Percentiles rank a stretch among this genome's conserved stretches.
phyloP scores from a whole-genome alignment of 176 grass and related monocot species.

The Oryza meridionalis region DNA sequence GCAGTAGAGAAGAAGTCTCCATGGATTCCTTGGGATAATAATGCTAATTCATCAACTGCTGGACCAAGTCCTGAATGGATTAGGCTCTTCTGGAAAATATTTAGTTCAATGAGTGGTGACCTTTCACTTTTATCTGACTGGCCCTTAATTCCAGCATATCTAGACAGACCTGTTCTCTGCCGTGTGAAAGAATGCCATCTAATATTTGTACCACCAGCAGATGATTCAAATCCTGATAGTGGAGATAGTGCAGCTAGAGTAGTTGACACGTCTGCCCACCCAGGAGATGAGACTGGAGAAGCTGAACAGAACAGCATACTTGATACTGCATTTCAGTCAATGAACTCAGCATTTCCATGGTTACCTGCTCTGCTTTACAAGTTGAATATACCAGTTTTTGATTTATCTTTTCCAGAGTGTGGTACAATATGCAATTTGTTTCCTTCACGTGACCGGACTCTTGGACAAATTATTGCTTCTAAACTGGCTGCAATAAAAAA shows the following conservation, averaged over 20 bases:
- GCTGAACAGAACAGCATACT: constrained; percentile 51
- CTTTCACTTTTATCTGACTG: constrained; percentile 81
- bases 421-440: constrained; percentile 59
- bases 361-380: constrained; percentile 78
- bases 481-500: constrained; percentile 75
- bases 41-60: constrained; percentile 49
- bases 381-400: constrained; percentile 82
- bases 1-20: constrained; percentile 45
- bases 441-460: constrained; percentile 52
- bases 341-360: constrained; percentile 79
- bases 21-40: constrained; percentile 84
- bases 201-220: constrained; percentile 76
- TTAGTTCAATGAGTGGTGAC: constrained; percentile 68
- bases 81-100: constrained; percentile 85
- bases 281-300: constrained; percentile 37
- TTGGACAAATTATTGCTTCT: constrained; percentile 69
- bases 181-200: constrained; percentile 72
- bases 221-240: constrained; percentile 52
- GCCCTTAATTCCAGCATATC: constrained; percentile 93
- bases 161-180: constrained; percentile 67
- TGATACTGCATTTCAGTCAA: constrained; percentile 62
- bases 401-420: constrained; percentile 80
- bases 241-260: constrained; percentile 34
- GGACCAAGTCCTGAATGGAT: constrained; percentile 83
- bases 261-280: constrained; percentile 10